Percentiles rank a stretch among this genome's conserved stretches.
phyloP scores from a whole-genome alignment of 1,284 basidiomycete species.

The Naganishia sp. region DNA sequence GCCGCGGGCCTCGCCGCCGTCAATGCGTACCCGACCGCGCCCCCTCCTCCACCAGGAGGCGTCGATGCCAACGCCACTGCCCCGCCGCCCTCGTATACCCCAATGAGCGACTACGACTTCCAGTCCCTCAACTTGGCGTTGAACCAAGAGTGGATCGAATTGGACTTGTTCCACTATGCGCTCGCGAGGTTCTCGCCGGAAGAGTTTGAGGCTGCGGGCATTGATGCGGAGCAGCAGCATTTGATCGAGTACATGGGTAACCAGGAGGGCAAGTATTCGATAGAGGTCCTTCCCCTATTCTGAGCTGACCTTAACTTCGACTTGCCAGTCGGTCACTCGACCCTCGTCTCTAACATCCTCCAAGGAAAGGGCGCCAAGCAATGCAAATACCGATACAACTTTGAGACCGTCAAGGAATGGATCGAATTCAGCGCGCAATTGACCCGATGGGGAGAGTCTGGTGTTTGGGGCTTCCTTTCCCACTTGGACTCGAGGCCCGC shows the following conservation, averaged over 20 bases:
- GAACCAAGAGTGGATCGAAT: conserved; percentile 58
- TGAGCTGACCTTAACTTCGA: conserved; percentile 5
- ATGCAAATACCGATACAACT: conserved; percentile 65
- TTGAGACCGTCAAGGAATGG: conserved; percentile 63
- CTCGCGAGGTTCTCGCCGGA: conserved; percentile 60
- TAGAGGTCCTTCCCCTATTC: conserved; percentile 56
- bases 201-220: conserved; percentile 63
- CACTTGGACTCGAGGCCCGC: conserved; percentile 64
- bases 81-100: conserved; percentile 58
- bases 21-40: conserved; percentile 21
- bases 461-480: conserved; percentile 54
- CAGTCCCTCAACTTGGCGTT: conserved; percentile 63
- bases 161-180: conserved; percentile 66
- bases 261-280: conserved; percentile 42
- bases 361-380: conserved; percentile 45
- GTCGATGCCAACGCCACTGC: conserved; percentile 53
- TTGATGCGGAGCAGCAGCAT: conserved; percentile 61
- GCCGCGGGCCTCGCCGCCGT: conserved; percentile 24
- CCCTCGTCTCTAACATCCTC: conserved; percentile 46
- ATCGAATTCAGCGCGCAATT: conserved; percentile 64
- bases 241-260: conserved; percentile 51
- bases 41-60: conserved; percentile 54
- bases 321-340: conserved; percentile 44
- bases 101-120: conserved; percentile 64
- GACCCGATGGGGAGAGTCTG: conserved; percentile 61